These are phyloP conservation scores for Cucurbita moschata DNA, from an alignment of 306 rosid genomes.

Conservation along the genomic window DNA sequence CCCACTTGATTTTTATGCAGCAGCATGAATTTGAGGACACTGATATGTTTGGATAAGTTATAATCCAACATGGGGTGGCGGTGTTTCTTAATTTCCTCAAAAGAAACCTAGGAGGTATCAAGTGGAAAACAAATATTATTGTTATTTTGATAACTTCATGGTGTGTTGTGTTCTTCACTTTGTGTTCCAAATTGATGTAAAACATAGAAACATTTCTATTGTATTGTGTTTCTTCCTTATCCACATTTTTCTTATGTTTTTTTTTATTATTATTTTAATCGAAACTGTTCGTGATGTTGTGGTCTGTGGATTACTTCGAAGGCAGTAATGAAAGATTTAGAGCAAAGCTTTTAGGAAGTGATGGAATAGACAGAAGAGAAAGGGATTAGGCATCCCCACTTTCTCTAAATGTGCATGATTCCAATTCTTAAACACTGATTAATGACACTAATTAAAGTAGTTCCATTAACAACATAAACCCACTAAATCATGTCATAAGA, in stretches of 20 bases:
- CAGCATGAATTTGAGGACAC: conserved; percentile 56
- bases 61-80: conserved; percentile 15
- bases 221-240: neutral
- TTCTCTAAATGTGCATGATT: neutral
- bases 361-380: neutral
- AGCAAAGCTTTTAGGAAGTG: conserved; percentile 7
- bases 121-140: neutral
- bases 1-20: conserved; percentile 21
- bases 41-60: conserved; percentile 25
- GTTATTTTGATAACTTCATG: neutral
- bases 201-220: neutral
- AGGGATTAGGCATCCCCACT: neutral
- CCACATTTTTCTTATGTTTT: neutral
- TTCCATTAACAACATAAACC: neutral
- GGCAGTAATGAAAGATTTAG: neutral
- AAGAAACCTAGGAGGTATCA: conserved; percentile 3
- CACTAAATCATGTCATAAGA: neutral
- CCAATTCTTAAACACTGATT: neutral
- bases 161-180: neutral
- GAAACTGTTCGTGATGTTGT: neutral
- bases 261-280: neutral
- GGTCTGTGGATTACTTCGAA: neutral
- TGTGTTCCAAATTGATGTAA: neutral
- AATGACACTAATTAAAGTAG: neutral
- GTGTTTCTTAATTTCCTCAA: neutral